A percentile compares a stretch with the other conserved stretches of the same genome.
Conservation (phyloP, 2,329 filamentous ascomycete species). For the Blastomyces gilchristii region DNA sequence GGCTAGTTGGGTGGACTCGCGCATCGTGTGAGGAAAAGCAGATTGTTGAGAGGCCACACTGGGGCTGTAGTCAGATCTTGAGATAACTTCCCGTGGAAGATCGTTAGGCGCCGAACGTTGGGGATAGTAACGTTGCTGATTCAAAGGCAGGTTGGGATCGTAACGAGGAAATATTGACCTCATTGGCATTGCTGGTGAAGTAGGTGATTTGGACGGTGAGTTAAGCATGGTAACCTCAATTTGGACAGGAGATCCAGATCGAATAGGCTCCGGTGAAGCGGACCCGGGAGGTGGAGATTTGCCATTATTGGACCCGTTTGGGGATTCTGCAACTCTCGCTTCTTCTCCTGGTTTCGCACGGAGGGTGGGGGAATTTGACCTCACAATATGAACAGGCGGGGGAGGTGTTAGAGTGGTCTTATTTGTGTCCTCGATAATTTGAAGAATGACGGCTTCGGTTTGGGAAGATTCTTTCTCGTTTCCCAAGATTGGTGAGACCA, state of each 20-base stretch:
- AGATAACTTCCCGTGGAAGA: conserved; percentile 11
- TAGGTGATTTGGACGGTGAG: conserved; percentile 5
- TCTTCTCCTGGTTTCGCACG: conserved; percentile 7
- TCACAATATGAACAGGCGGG: conserved; percentile 17
- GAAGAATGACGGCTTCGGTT: conserved; percentile 30
- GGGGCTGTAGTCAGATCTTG: conserved; percentile 22
- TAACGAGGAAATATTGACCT: conserved; percentile 39
- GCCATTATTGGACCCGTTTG: conserved; percentile 11
- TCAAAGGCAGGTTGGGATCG: conserved; percentile 29
- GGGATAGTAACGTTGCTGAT: conserved; percentile 30
- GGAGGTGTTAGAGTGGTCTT: conserved; percentile 21
- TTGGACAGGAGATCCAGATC: conserved; percentile 7
- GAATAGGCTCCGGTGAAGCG: conserved; percentile 9
- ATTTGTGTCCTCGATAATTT: conserved; percentile 31
- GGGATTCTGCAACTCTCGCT: conserved; percentile 13
- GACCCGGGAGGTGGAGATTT: conserved; percentile 6
- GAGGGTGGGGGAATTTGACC: conserved; percentile 14
- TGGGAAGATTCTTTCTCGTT: conserved; percentile 20
- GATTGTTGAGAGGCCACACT: conserved; percentile 12
- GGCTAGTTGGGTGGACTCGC: neutral
- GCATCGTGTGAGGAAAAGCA: neutral
- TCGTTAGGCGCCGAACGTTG: conserved; percentile 16
- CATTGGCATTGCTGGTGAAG: conserved; percentile 24
- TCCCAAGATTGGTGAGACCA: conserved; percentile 23
- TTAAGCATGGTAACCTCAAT: conserved; percentile 1